Evolutionary conservation across 2,329 filamentous ascomycete genomes (phyloP).

Genomic region (Talaromyces piceae): DNA sequence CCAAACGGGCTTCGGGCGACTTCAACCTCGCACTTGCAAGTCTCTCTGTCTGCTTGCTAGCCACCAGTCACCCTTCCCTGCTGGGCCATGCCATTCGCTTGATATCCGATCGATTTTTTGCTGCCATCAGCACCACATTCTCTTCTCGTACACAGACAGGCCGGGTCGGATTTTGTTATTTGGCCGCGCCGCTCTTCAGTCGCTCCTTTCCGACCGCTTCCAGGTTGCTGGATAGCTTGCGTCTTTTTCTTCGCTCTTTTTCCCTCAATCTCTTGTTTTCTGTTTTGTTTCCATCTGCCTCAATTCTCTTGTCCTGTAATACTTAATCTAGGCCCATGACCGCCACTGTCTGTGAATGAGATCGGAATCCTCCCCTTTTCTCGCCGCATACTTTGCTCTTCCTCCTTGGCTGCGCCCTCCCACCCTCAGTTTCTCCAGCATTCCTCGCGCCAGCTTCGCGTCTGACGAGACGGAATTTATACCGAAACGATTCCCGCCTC

Average conservation of each 20-base stretch:
- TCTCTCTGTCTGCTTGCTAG: neutral
- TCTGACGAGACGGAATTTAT: constrained; percentile 1
- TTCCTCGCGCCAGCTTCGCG: constrained; percentile 8
- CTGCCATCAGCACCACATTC: constrained; percentile 9
- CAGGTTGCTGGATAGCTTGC: neutral
- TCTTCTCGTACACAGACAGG: constrained; percentile 3
- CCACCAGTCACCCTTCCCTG: constrained; percentile 5
- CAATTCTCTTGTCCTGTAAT: neutral
- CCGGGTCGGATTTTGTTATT: neutral
- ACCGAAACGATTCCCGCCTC: neutral
- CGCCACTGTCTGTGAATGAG: neutral
- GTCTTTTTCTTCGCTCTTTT: neutral
- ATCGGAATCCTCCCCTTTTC: constrained; percentile 7
- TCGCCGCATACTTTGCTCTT: constrained; percentile 14
- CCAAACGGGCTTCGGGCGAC: neutral
- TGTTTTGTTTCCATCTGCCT: neutral
- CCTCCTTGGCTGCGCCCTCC: constrained; percentile 10
- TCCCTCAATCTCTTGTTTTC: neutral
- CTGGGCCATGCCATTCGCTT: constrained; percentile 12
- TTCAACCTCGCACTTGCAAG: neutral
- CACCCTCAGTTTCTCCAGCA: constrained; percentile 1
- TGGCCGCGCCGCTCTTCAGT: neutral
- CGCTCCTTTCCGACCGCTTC: neutral
- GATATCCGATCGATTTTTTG: neutral
- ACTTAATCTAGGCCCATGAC: neutral